Evolutionary conservation across 257 asterid genomes (phyloP), one percentile per base, ranked within the genome.

Genomic region (Nicotiana sylvestris): DNA sequence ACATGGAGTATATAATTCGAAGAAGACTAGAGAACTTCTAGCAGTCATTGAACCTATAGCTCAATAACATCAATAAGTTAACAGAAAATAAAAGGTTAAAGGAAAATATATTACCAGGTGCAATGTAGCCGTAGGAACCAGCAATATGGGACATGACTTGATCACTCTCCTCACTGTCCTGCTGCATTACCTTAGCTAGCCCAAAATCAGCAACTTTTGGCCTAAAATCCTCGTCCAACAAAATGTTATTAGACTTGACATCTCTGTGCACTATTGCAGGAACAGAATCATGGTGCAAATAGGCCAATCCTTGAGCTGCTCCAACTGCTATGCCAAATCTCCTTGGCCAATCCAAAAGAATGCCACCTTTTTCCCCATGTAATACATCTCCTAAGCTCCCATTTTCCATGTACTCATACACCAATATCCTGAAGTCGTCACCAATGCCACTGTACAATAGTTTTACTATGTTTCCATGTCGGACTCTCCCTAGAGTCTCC

Each of bases 51-150:
- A 61, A 72, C 39, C 13, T 13, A 72, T 46, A 72, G 32, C 32
- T 39, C 4, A 25, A 0, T 61, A 61, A 61, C 67, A 61, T 30
- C 15, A 61, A 29, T 21, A 61, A n/a, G 17, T 8, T 9, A 61
- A 25, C 6, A 61, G 33, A 61, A 9, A 61, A 25, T 46, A 46
- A 32, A 39, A 27, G 74, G 67, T 58, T 64, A 68, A 69, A 12
- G 58, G 68, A 76, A 66, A 8, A 6, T 67, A 46, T 32, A 68
- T 62, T 67, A 94, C 98, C 98, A 53, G 98, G 98, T 16, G 98
- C 98, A 37, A 94, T 94, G 67, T 94, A 94, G 39, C 98, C 97
- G 9, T 87, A 91, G 67, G 98, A 94, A 81, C 98, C 98, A 27
- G 97, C 96, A 55, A 94, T 83, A 77, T 86, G 89, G 30, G 98